Conservation (phyloP, 306 rosid species). For the Cicer arietinum region DNA sequence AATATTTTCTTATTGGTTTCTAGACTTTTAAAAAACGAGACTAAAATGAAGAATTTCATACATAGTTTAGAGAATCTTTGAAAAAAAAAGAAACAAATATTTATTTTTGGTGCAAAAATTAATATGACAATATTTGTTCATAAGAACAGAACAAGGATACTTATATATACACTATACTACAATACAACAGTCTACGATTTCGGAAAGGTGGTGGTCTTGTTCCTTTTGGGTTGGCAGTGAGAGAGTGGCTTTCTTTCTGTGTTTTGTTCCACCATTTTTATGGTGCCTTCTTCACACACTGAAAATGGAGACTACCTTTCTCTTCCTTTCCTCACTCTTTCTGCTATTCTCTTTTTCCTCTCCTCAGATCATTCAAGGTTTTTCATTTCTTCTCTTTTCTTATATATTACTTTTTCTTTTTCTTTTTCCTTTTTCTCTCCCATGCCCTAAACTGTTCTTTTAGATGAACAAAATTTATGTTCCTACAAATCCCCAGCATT, state of each 20-base stretch:
- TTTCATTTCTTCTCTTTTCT: background rate
- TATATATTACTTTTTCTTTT: background rate
- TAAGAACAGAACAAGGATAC: background rate
- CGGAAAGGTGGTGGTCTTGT: slow-evolving; percentile 6
- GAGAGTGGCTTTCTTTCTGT: background rate
- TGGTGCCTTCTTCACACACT: background rate
- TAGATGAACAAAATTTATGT: background rate
- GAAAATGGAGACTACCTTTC: slow-evolving; percentile 19
- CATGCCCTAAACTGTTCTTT: slow-evolving; percentile 5
- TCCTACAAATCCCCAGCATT: background rate
- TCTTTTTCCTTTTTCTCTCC: background rate
- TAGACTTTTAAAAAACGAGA: no score
- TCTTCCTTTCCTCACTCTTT: slow-evolving; percentile 19
- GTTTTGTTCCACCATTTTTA: background rate
- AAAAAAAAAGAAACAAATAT: no score
- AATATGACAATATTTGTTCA: background rate
- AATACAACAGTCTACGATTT: background rate
- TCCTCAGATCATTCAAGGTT: slow-evolving; percentile 53
- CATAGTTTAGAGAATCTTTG: no score
- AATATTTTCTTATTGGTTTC: no score
- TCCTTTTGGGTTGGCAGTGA: background rate
- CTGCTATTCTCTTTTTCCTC: slow-evolving; percentile 32
- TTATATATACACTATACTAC: background rate
- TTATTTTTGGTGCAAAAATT: no score
- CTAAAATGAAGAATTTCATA: no score